A percentile compares a stretch with the other conserved stretches of the same genome.
phyloP scores from a whole-genome alignment of 2,329 filamentous ascomycete genomes.

The Immersiporthe knoxdaviesiana region DNA sequence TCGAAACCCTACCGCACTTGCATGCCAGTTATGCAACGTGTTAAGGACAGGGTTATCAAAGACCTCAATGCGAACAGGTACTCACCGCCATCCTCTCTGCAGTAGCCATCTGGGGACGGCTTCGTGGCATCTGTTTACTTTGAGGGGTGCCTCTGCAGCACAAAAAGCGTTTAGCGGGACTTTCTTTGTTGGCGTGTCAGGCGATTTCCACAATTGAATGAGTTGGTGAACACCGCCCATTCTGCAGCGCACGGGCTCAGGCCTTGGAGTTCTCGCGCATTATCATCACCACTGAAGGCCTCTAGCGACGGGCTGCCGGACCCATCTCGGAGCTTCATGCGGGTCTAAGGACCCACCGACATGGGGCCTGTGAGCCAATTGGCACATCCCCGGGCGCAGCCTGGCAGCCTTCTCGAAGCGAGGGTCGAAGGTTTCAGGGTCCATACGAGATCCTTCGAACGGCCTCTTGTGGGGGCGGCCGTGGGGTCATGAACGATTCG shows the following conservation, averaged over 20 bases:
- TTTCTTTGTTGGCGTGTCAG: conserved; percentile 8
- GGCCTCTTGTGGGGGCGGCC: conserved; percentile 14
- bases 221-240: conserved; percentile 15
- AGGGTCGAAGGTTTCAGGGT: conserved; percentile 29
- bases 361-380: conserved; percentile 26
- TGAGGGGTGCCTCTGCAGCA: conserved; percentile 4
- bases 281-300: conserved; percentile 2
- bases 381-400: conserved; percentile 30
- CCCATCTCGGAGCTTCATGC: conserved; percentile 20
- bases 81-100: conserved; percentile 4
- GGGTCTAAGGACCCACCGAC: conserved; percentile 3
- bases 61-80: conserved; percentile 9
- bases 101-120: conserved; percentile 8
- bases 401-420: conserved; percentile 29
- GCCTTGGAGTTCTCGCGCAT: not conserved
- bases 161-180: conserved; percentile 2
- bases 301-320: conserved; percentile 13
- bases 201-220: conserved; percentile 8
- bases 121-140: conserved; percentile 7
- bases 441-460: conserved; percentile 26
- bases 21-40: conserved; percentile 18
- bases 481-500: conserved; percentile 19
- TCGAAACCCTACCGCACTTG: not conserved
- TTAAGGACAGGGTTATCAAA: conserved; percentile 21
- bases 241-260: conserved; percentile 12